phyloP scores from a whole-genome alignment of 306 rosid genomes.

The Acmispon strigosus region DNA sequence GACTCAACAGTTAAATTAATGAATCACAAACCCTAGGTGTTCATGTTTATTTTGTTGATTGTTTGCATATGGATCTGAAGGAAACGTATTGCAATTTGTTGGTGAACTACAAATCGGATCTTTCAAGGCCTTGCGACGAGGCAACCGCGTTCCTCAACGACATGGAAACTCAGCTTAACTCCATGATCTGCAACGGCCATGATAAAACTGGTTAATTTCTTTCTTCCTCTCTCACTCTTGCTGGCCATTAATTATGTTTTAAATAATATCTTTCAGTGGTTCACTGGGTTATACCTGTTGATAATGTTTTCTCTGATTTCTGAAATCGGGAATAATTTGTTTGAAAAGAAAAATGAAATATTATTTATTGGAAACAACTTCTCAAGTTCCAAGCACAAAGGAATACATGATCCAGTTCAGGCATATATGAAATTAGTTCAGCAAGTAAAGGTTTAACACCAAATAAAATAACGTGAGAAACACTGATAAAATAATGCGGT shows the following conservation, averaged over 20 bases:
- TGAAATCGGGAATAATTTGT: no score
- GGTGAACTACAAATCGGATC: conserved; percentile 59
- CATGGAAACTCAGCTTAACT: conserved; percentile 62
- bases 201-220: conserved; percentile 28
- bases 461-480: neutral
- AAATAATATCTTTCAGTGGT: neutral
- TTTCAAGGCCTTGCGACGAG: conserved; percentile 51
- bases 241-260: neutral
- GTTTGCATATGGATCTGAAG: conserved; percentile 17
- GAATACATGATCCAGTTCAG: no score
- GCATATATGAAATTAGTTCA: no score
- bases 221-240: conserved; percentile 11
- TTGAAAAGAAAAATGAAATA: no score
- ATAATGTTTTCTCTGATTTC: neutral
- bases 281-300: neutral
- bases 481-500: no score
- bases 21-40: no score
- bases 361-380: no score
- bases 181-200: conserved; percentile 22
- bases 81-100: conserved; percentile 48
- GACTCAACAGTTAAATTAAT: no score
- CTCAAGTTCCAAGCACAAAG: no score
- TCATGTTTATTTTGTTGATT: neutral
- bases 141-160: conserved; percentile 55
- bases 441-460: neutral